phyloP scores from a whole-genome alignment of 306 rosid genomes.

The Castanea mollissima region DNA sequence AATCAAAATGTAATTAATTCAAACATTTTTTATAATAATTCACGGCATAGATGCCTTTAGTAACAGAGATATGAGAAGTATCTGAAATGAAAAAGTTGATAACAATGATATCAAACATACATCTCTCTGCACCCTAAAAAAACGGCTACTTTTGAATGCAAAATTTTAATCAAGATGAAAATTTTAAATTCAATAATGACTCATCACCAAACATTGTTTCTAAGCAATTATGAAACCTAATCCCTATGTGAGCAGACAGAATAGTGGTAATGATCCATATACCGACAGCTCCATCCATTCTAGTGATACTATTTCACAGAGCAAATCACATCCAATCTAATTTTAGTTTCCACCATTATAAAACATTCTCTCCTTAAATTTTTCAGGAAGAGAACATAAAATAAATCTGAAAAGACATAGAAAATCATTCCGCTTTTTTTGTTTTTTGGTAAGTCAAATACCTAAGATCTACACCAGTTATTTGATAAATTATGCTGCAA shows the following conservation, averaged over 20 bases:
- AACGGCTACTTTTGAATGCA: neutral
- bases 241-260: constrained; percentile 8
- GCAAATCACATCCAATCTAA: constrained; percentile 23
- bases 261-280: constrained; percentile 75
- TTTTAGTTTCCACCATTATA: constrained; percentile 18
- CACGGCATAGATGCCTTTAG: neutral
- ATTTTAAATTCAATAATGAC: neutral
- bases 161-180: neutral
- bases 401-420: constrained; percentile 3
- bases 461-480: neutral
- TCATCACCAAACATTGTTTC: neutral
- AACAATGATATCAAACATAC: neutral
- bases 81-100: neutral
- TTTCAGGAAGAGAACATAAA: neutral
- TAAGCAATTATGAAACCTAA: constrained; percentile 10
- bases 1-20: neutral
- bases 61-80: neutral
- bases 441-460: neutral
- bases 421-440: neutral
- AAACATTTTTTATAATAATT: neutral
- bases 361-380: neutral
- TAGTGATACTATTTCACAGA: constrained; percentile 59
- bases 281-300: constrained; percentile 91
- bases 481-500: neutral
- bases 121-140: neutral